Conservation (phyloP, 441 rosid species). For the Adansonia madagascariensis region DNA sequence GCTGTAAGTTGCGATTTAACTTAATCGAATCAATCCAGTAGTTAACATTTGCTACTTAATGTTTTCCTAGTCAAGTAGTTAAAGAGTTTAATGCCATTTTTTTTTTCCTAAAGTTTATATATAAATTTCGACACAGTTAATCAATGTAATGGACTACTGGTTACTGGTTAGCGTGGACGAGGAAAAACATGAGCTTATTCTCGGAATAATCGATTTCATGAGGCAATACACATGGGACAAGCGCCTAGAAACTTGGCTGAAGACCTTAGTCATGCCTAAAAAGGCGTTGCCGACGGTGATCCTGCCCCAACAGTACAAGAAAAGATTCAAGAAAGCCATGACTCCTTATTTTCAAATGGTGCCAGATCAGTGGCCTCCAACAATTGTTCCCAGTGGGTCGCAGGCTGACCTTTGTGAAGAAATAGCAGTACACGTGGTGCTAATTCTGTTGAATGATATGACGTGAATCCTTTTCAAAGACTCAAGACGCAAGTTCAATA, state of each 20-base stretch:
- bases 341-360: slow-evolving; percentile 73
- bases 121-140: slow-evolving; percentile 42
- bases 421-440: slow-evolving; percentile 22
- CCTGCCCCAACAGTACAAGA: slow-evolving; percentile 76
- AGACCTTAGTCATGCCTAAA: slow-evolving; percentile 57
- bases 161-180: slow-evolving; percentile 73
- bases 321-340: slow-evolving; percentile 79
- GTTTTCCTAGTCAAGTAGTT: not conserved
- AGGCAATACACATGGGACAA: slow-evolving; percentile 87
- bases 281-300: slow-evolving; percentile 67
- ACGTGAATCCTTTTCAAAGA: slow-evolving; percentile 16
- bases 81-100: not conserved
- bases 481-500: slow-evolving; percentile 26
- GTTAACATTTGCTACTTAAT: not conserved
- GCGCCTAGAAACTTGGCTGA: slow-evolving; percentile 81
- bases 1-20: slow-evolving; percentile 50
- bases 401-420: slow-evolving; percentile 55
- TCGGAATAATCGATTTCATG: slow-evolving; percentile 76
- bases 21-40: slow-evolving; percentile 8
- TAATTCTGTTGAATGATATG: slow-evolving; percentile 28
- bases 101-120: slow-evolving; percentile 17
- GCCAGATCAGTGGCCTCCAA: slow-evolving; percentile 75
- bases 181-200: slow-evolving; percentile 64
- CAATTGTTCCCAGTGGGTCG: slow-evolving; percentile 42
- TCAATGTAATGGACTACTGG: slow-evolving; percentile 80